These are phyloP conservation scores for Xanthoconium purpureum DNA, from an alignment of 768 basidiomycete species.

Conservation along the genomic window DNA sequence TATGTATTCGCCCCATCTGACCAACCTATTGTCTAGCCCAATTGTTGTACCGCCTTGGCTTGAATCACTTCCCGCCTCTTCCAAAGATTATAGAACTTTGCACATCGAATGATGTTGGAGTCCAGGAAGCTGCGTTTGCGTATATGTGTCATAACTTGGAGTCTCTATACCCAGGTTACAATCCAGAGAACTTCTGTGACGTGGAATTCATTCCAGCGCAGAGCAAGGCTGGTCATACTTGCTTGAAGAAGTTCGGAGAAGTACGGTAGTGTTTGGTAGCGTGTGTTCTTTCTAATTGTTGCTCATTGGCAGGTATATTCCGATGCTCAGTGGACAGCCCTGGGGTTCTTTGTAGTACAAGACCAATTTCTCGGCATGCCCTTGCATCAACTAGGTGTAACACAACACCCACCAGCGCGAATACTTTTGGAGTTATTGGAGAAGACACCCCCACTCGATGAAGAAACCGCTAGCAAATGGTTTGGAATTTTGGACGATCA, in stretches of 20 bases:
- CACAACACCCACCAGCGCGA: slow-evolving; percentile 57
- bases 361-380: slow-evolving; percentile 47
- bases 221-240: slow-evolving; percentile 37
- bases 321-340: slow-evolving; percentile 54
- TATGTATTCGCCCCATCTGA: neutral
- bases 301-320: slow-evolving; percentile 56
- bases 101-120: slow-evolving; percentile 44
- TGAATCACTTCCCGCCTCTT: slow-evolving; percentile 63
- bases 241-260: slow-evolving; percentile 59
- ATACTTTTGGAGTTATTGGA: slow-evolving; percentile 55
- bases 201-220: slow-evolving; percentile 76
- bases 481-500: slow-evolving; percentile 62
- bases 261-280: slow-evolving; percentile 31
- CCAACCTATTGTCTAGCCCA: slow-evolving; percentile 42
- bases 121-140: slow-evolving; percentile 57
- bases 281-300: neutral
- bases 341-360: slow-evolving; percentile 69
- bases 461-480: slow-evolving; percentile 51
- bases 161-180: slow-evolving; percentile 53
- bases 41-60: slow-evolving; percentile 68
- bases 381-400: slow-evolving; percentile 57
- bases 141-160: slow-evolving; percentile 74
- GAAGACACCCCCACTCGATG: slow-evolving; percentile 48
- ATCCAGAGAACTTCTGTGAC: slow-evolving; percentile 46
- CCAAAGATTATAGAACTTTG: slow-evolving; percentile 57